A percentile compares a stretch with the other conserved stretches of the same genome.
Evolutionary conservation across 2,329 filamentous ascomycete genomes (phyloP).

Genomic region (Colletotrichum filicis): DNA sequence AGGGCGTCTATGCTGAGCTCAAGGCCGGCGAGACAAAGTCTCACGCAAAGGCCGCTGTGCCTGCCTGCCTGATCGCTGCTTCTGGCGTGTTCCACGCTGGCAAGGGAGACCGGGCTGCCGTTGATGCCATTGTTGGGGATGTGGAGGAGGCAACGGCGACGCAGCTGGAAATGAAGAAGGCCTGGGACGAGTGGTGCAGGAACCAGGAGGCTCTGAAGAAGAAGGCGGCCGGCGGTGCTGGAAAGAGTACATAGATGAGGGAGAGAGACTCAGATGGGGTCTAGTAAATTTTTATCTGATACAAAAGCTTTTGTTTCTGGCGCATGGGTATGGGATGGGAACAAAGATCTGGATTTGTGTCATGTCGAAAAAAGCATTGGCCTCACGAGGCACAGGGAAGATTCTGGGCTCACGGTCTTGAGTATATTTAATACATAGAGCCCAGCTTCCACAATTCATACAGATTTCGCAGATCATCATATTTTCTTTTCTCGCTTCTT

Average conservation of each 20-base stretch:
- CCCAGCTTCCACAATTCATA: neutral
- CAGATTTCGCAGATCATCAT: neutral
- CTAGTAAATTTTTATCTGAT: neutral
- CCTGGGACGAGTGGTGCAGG: constrained; percentile 33
- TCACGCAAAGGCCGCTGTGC: constrained; percentile 80
- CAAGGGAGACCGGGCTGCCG: constrained; percentile 60
- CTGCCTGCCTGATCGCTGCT: constrained; percentile 74
- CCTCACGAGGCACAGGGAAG: neutral
- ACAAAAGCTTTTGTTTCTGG: neutral
- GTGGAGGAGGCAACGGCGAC: constrained; percentile 58
- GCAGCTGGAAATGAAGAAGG: constrained; percentile 29
- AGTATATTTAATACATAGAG: neutral
- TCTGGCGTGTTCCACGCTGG: constrained; percentile 69
- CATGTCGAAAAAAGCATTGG: neutral
- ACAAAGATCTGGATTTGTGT: neutral
- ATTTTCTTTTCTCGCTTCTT: neutral
- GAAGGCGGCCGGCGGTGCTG: neutral
- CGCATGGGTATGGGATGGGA: neutral
- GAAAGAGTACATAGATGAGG: constrained; percentile 1
- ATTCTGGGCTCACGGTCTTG: neutral
- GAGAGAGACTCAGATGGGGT: neutral
- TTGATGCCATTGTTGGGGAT: constrained; percentile 73
- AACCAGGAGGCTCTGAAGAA: constrained; percentile 33
- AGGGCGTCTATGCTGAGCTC: constrained; percentile 75
- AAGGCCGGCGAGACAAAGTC: constrained; percentile 71